Percentiles rank a stretch among this genome's conserved stretches.
Evolutionary conservation across 2,329 filamentous ascomycete species (phyloP).

Genomic region (Trichoderma simmonsii): DNA sequence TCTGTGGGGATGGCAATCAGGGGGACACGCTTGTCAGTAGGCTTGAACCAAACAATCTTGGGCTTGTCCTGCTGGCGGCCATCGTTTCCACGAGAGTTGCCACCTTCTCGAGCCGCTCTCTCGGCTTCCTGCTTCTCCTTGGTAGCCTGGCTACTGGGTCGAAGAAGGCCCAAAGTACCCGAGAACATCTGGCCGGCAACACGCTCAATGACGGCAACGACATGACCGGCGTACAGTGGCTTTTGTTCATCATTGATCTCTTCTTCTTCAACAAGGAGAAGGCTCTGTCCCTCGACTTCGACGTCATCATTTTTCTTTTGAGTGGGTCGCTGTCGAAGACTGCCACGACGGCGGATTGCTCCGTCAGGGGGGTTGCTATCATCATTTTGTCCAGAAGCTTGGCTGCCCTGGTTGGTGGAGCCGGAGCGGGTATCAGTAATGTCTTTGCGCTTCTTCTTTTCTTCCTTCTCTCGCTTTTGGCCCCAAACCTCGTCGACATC

Average conservation of each 20-base stretch:
- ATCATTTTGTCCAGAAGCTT: constrained; percentile 60
- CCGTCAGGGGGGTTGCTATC: constrained; percentile 67
- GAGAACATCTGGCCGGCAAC: constrained; percentile 99
- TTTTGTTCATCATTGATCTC: constrained; percentile 99
- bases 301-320: constrained; percentile 99
- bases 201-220: constrained; percentile 95
- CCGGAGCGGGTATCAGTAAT: constrained; percentile 86
- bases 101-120: constrained; percentile 83
- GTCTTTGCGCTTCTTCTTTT: constrained; percentile 99
- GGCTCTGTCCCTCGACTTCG: constrained; percentile 94
- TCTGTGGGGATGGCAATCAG: constrained; percentile 98
- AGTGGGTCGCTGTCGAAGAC: constrained; percentile 90
- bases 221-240: constrained; percentile 92
- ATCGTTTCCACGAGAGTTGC: constrained; percentile 66
- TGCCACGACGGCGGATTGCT: constrained; percentile 86
- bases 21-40: constrained; percentile 96
- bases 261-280: constrained; percentile 95
- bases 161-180: constrained; percentile 86
- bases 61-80: constrained; percentile 87
- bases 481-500: constrained; percentile 98
- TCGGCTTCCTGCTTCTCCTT: constrained; percentile 99
- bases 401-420: constrained; percentile 68
- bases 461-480: constrained; percentile 98
- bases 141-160: constrained; percentile 95
- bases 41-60: constrained; percentile 99